Evolutionary conservation across 495 filamentous ascomycete genomes (phyloP).

Genomic region (Lophium mytilinum): DNA sequence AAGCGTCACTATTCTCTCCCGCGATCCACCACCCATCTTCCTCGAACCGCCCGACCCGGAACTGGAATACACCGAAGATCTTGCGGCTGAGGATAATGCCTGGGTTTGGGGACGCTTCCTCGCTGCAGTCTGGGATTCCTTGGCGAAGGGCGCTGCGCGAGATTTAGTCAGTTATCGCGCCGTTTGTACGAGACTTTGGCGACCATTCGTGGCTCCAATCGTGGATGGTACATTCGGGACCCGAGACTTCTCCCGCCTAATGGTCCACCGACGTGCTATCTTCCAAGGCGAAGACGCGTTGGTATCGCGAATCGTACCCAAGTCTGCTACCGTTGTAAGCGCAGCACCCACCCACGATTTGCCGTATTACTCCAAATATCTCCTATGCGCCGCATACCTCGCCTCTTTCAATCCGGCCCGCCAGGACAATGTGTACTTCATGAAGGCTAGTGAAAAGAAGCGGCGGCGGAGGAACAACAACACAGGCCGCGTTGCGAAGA

Average conservation of each 20-base stretch:
- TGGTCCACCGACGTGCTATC: constrained; percentile 62
- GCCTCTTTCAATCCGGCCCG: constrained; percentile 79
- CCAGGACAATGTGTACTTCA: constrained; percentile 76
- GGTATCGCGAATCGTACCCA: constrained; percentile 54
- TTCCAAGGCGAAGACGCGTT: constrained; percentile 72
- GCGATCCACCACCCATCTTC: constrained; percentile 40
- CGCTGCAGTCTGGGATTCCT: constrained; percentile 62
- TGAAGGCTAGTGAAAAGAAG: constrained; percentile 60
- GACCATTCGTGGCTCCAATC: constrained; percentile 59
- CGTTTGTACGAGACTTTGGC: constrained; percentile 57
- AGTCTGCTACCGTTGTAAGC: constrained; percentile 3
- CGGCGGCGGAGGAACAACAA: constrained; percentile 42
- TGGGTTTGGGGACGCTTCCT: constrained; percentile 73
- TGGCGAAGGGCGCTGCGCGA: constrained; percentile 56
- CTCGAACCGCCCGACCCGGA: constrained; percentile 31
- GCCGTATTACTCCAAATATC: constrained; percentile 71
- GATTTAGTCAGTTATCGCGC: constrained; percentile 53
- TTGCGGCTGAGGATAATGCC: constrained; percentile 33
- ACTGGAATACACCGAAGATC: constrained; percentile 47
- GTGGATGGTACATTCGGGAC: constrained; percentile 54
- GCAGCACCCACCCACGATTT: constrained; percentile 36
- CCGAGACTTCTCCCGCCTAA: constrained; percentile 72
- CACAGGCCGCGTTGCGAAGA: constrained; percentile 33
- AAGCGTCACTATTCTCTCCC: constrained; percentile 61
- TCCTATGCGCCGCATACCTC: constrained; percentile 83